Base-by-base conservation (phyloP, 768 basidiomycete species). In the Auricularia cornea region DNA sequence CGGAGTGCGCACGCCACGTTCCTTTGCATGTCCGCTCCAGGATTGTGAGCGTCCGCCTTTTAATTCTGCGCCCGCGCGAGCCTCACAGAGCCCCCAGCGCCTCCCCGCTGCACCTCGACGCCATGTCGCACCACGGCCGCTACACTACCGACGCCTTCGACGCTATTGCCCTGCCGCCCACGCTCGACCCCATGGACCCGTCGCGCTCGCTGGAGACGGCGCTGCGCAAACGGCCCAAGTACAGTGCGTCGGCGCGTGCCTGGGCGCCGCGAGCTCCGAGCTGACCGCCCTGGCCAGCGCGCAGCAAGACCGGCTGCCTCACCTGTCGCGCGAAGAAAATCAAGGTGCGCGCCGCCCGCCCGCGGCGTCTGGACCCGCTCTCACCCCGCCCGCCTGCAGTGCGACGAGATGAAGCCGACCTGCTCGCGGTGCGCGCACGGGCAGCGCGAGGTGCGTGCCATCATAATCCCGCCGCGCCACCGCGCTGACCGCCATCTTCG, bases 301-400 rank as follows among this genome's bases (percentile, higher is more conserved):
- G 94, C 69, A 92, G 90, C 76, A 94, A 96, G 78, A 94, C 93
- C 1, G 94, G 94, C 28, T 98, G 94, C 72, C 77, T 96, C 72
- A 94, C 92, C 51, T 98, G 94, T 81, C 84, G 94, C 69, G 84
- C 86, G 66, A 94, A 95, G 81, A 92, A 96, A 81, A 92, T 98
- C 71, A 97, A 97, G 84, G 91, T 90, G 66, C 61, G 81, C 57
- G 14, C 29, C 33, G 71, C 62, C 18, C 38, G n/a, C 56, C 57
- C 48, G n/a, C 62, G 2, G 56, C 44, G n/a, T 61, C 64, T 26
- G 38, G 51, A n/a, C 54, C 40, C 44, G 62, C 3, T 54, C 68
- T 26, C 56, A 66, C 60, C 12, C 31, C 14, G n/a, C n/a, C 41
- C 18, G 31, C 18, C 59, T 62, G 18, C 67, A 93, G 89, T 98